Percentiles rank a stretch among this genome's conserved stretches.
phyloP scores from a whole-genome alignment of 2,329 filamentous ascomycete species.

The Pestalotiopsis sp. region DNA sequence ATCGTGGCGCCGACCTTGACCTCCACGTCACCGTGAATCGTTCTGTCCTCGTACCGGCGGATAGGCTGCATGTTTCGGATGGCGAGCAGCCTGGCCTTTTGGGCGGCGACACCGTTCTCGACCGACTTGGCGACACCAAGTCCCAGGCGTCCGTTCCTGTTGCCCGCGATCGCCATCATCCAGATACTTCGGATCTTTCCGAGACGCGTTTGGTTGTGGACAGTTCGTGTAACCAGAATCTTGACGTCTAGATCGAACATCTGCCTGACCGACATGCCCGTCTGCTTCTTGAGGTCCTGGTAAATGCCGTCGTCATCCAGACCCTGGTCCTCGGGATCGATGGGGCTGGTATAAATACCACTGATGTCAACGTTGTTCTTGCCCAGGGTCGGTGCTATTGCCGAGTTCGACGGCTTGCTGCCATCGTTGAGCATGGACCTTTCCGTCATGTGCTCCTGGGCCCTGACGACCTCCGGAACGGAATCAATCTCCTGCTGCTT shows the following conservation, averaged over 20 bases:
- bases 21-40: slow-evolving; percentile 83
- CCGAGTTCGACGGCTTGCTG: slow-evolving; percentile 41
- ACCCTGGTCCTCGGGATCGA: slow-evolving; percentile 53
- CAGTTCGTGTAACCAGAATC: slow-evolving; percentile 71
- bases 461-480: neutral
- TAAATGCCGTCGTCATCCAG: slow-evolving; percentile 54
- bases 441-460: slow-evolving; percentile 34
- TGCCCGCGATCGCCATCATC: slow-evolving; percentile 80
- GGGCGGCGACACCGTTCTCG: slow-evolving; percentile 67
- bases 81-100: slow-evolving; percentile 78
- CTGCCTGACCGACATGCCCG: slow-evolving; percentile 55
- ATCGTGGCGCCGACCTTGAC: slow-evolving; percentile 88
- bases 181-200: slow-evolving; percentile 86
- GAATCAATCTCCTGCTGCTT: neutral
- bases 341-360: slow-evolving; percentile 50
- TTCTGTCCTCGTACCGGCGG: slow-evolving; percentile 85
- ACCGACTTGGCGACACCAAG: slow-evolving; percentile 89
- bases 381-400: slow-evolving; percentile 52
- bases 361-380: slow-evolving; percentile 54
- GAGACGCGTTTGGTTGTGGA: slow-evolving; percentile 93
- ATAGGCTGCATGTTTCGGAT: slow-evolving; percentile 95
- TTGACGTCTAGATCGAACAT: slow-evolving; percentile 66
- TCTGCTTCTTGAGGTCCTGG: slow-evolving; percentile 56
- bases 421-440: slow-evolving; percentile 37
- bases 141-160: slow-evolving; percentile 82